Evolutionary conservation across 2,329 filamentous ascomycete species (phyloP).

Genomic region (Verticillium nubilum): DNA sequence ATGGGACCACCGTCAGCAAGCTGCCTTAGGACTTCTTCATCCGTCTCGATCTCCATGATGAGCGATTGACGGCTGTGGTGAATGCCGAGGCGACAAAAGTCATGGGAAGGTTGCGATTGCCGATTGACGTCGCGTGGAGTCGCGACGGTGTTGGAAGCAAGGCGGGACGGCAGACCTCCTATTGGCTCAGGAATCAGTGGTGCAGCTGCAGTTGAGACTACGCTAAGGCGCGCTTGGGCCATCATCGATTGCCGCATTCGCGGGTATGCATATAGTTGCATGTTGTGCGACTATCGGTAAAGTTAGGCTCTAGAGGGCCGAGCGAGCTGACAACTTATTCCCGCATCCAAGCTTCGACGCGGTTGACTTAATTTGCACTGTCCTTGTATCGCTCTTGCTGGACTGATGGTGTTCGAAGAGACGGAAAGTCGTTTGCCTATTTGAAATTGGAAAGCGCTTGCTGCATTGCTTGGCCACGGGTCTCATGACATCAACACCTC

Average conservation of each 20-base stretch:
- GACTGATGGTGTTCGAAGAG: not conserved
- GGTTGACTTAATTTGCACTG: not conserved
- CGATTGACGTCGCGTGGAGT: not conserved
- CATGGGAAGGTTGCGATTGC: not conserved
- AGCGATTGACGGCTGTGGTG: not conserved
- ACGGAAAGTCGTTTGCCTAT: not conserved
- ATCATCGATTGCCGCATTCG: too few species aligned
- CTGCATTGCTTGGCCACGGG: not conserved
- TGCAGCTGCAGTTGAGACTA: not conserved
- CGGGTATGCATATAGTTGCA: too few species aligned
- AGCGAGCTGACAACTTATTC: too few species aligned
- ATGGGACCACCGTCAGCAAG: slow-evolving; percentile 49
- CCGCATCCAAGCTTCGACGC: too few species aligned
- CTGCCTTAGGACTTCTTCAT: slow-evolving; percentile 41
- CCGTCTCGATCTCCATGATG: slow-evolving; percentile 51
- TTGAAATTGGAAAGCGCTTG: not conserved
- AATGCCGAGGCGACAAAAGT: not conserved
- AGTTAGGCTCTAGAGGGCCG: too few species aligned
- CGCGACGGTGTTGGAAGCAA: not conserved
- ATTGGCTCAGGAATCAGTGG: not conserved
- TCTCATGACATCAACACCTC: too few species aligned
- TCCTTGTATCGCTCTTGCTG: not conserved
- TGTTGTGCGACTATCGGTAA: too few species aligned
- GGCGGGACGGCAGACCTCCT: not conserved
- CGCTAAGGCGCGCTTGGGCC: not conserved